Conservation (phyloP, 2,329 filamentous ascomycete genomes). For the Colletotrichum kahawae region DNA sequence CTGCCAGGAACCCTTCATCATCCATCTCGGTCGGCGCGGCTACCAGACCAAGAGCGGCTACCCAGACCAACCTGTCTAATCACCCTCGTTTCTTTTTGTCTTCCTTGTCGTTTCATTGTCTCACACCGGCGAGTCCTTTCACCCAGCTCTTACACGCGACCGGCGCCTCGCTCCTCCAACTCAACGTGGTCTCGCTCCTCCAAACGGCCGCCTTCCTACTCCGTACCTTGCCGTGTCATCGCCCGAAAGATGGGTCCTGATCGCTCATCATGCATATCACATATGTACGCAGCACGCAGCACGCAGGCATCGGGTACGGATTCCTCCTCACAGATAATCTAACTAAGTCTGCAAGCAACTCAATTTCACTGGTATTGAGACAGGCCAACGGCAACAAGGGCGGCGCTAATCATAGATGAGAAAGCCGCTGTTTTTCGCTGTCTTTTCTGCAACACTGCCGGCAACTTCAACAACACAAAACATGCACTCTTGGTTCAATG, state of each 20-base stretch:
- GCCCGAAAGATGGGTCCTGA: not conserved
- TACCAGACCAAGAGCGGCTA: not conserved
- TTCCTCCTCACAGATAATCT: not conserved
- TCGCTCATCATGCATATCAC: not conserved
- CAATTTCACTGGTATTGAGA: not conserved
- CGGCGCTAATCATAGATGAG: not conserved
- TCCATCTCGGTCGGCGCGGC: not conserved
- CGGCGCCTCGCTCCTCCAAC: not conserved
- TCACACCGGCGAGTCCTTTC: not conserved
- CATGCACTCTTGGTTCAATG: not conserved
- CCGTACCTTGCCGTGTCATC: not conserved
- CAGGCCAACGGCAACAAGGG: not conserved
- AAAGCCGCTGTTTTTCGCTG: not conserved
- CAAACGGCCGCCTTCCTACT: not conserved
- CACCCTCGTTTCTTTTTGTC: slow-evolving; percentile 10
- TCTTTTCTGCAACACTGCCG: not conserved
- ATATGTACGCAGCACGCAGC: not conserved
- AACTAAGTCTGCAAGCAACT: not conserved
- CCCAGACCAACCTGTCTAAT: not conserved
- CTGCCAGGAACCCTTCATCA: not conserved
- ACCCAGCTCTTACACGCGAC: not conserved
- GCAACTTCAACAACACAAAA: not conserved
- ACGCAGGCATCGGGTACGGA: not conserved
- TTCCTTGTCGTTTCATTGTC: slow-evolving; percentile 22
- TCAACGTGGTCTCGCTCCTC: not conserved